Conservation (phyloP, 2,329 filamentous ascomycete genomes). For the Hypoxylon sp. region DNA sequence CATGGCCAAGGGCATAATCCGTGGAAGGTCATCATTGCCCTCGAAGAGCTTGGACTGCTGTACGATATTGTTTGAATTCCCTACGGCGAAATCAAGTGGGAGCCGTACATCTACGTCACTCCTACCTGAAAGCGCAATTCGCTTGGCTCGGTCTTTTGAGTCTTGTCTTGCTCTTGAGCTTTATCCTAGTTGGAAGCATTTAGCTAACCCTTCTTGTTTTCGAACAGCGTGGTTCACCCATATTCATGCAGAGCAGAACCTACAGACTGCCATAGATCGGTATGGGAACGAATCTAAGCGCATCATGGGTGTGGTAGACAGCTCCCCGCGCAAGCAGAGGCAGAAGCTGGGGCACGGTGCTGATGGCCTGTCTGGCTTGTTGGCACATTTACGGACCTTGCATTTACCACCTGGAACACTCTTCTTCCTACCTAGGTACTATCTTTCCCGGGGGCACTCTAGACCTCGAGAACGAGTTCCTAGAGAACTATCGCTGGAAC, state of each 20-base stretch:
- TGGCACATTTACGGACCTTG: conserved; percentile 47
- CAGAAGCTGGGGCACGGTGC: conserved; percentile 11
- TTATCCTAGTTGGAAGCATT: background rate
- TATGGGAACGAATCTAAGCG: conserved; percentile 50
- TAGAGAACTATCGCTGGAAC: conserved; percentile 38
- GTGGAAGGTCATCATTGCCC: conserved; percentile 51
- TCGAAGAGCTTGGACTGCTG: conserved; percentile 54
- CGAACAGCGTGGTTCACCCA: conserved; percentile 54
- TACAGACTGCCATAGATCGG: conserved; percentile 47
- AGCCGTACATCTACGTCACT: conserved; percentile 43
- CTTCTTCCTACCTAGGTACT: conserved; percentile 23
- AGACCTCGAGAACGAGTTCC: conserved; percentile 36
- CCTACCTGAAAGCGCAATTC: background rate
- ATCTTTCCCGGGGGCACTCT: conserved; percentile 24
- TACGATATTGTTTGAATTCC: conserved; percentile 47
- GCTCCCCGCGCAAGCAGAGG: conserved; percentile 28
- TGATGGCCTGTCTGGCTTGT: conserved; percentile 46
- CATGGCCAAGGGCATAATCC: conserved; percentile 51
- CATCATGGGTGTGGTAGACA: conserved; percentile 39
- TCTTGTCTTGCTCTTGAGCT: too few species aligned
- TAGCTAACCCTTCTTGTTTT: conserved; percentile 4
- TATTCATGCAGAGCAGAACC: conserved; percentile 54
- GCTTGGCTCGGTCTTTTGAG: background rate
- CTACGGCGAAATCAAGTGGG: conserved; percentile 53
- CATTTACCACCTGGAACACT: conserved; percentile 45